These are phyloP conservation scores for Thalassia testudinum DNA, from an alignment of 116 monocot species.

Conservation along the genomic window DNA sequence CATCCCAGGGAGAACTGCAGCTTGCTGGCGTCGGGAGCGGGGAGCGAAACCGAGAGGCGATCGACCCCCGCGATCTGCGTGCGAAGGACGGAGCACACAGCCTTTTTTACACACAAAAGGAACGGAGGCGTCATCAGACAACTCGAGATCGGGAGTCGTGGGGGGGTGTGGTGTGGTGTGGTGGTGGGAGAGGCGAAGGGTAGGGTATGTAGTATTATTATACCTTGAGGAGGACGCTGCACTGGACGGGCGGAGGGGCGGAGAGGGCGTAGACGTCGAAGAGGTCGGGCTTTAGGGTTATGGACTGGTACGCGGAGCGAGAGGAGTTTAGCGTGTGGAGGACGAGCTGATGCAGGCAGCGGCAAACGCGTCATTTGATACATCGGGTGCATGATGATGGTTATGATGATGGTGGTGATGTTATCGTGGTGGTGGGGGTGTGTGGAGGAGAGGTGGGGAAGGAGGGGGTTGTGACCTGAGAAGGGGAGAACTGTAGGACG, in stretches of 20 bases:
- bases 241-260: slow-evolving; percentile 31
- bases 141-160: no score
- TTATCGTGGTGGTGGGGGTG: neutral
- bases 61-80: slow-evolving; percentile 47
- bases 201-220: no score
- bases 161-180: no score
- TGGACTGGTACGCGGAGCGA: slow-evolving; percentile 81
- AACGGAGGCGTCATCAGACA: no score
- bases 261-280: slow-evolving; percentile 48
- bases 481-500: slow-evolving; percentile 45
- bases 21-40: slow-evolving; percentile 49
- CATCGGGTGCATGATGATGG: no score
- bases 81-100: slow-evolving; percentile 60
- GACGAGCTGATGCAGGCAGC: slow-evolving; percentile 22
- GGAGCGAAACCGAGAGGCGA: slow-evolving; percentile 33
- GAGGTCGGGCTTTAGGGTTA: slow-evolving; percentile 46
- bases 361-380: no score
- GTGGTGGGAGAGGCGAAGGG: no score
- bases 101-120: no score
- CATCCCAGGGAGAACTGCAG: slow-evolving; percentile 38
- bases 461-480: slow-evolving; percentile 17
- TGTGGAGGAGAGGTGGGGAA: neutral
- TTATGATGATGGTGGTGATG: neutral
- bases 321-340: slow-evolving; percentile 87
- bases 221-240: slow-evolving; percentile 72